These are phyloP conservation scores for Pythium apleroticum DNA, from an alignment of 352 stramenopile species.

Conservation along the genomic window DNA sequence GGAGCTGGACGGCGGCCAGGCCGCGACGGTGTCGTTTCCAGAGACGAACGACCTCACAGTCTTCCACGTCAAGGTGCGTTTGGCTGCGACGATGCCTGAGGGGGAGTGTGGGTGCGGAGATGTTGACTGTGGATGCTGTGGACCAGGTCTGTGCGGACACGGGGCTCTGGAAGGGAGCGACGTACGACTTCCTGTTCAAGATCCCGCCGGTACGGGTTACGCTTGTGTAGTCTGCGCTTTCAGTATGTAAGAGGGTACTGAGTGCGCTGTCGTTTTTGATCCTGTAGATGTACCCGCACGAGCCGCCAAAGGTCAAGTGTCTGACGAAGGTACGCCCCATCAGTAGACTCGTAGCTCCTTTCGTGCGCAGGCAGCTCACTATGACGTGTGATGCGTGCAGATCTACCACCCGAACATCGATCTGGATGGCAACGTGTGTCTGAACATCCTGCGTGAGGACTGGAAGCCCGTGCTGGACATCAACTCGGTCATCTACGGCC, in stretches of 20 bases:
- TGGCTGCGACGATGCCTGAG: not conserved
- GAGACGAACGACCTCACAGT: slow-evolving; percentile 97
- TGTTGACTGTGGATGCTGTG: not conserved
- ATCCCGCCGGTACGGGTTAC: slow-evolving; percentile 88
- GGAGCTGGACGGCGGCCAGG: slow-evolving; percentile 96
- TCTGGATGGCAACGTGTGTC: slow-evolving; percentile 97
- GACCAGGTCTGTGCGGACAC: slow-evolving; percentile 90
- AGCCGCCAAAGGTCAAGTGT: slow-evolving; percentile 97
- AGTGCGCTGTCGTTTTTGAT: not conserved
- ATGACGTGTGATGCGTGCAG: slow-evolving; percentile 29
- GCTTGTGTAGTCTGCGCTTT: too few relatives aligned
- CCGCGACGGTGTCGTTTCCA: slow-evolving; percentile 95
- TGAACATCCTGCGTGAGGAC: slow-evolving; percentile 98
- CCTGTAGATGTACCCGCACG: slow-evolving; percentile 92
- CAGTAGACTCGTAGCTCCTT: too few relatives aligned
- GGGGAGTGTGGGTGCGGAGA: not conserved
- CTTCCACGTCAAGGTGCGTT: slow-evolving; percentile 84
- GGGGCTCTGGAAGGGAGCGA: slow-evolving; percentile 96
- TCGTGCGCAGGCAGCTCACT: too few relatives aligned
- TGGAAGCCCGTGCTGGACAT: slow-evolving; percentile 99
- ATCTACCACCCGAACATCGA: slow-evolving; percentile 99
- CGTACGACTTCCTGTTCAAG: slow-evolving; percentile 97
- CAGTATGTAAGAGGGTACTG: not conserved
- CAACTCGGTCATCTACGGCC: slow-evolving; percentile 98
- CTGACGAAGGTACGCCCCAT: slow-evolving; percentile 91